Base-by-base conservation (phyloP, 345 rosid species). In the Bruguiera gymnorhiza region DNA sequence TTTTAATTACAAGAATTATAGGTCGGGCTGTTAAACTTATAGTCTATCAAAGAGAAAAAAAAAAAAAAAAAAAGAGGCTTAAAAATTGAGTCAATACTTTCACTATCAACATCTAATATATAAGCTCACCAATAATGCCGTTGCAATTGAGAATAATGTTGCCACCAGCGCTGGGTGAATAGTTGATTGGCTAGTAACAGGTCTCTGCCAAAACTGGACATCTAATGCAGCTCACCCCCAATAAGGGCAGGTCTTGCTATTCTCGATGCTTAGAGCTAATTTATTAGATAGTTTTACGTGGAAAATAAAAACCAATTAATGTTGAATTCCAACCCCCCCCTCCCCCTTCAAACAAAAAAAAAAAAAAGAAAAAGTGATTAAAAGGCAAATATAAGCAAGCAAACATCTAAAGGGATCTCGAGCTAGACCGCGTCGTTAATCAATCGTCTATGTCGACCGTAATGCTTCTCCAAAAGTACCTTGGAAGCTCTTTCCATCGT, bases 401-500 rank as follows among this genome's bases (percentile, higher is more conserved):
- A 20, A 29, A 31, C 23, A 36, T 6, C 2, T 21, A 55, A 24
- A 32, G 50, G 50, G 20, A 50, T 24, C 13, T 24, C 4, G 31
- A 16, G 2, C 31, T 74, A 87, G 30, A 82, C 76, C 37, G 74
- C 88, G 61, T 92, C 96, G 66, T 72, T 90, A 3, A 87, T 83
- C 81, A 95, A 82, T 69, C 97, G 96, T 72, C 74, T 87, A 57
- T 89, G 99, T 55, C 89, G 81, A 71, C 84, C 85, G 70, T 84
- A 89, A 66, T 86, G 93, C 80, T 83, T 95, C 83, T 92, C 96
- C 72, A 92, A 60, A 64, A 95, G 81, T 37, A 85, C 83, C 66
- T 80, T 85, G 0, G 97, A 85, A 5, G 99, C 97, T 73, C 97
- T 93, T 73, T 88, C 91, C 63, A 95, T 76, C 19, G 97, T 90